These are phyloP conservation scores for Boletus vermiculosoides DNA, from an alignment of 768 basidiomycete genomes.

Conservation along the genomic window DNA sequence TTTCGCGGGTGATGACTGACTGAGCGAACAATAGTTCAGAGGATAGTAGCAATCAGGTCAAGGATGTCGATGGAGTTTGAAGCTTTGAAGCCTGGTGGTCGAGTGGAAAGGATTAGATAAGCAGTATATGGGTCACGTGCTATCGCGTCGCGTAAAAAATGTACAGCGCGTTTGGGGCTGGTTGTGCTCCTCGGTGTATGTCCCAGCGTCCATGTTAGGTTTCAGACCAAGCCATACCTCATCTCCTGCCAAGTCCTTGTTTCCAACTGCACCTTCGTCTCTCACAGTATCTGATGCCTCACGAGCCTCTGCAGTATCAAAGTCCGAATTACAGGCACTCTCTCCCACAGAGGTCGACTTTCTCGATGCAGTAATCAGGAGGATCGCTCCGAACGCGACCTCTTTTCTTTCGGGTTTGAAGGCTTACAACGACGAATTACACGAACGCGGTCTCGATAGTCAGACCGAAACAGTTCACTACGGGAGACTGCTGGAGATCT, in stretches of 20 bases:
- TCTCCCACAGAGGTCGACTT: slow-evolving; percentile 61
- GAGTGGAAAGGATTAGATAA: slow-evolving; percentile 23
- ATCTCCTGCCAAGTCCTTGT: slow-evolving; percentile 39
- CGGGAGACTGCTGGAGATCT: slow-evolving; percentile 77
- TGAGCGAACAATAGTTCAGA: slow-evolving; percentile 3
- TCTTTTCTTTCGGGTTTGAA: slow-evolving; percentile 82
- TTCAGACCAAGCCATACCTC: slow-evolving; percentile 51
- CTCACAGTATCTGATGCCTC: slow-evolving; percentile 36
- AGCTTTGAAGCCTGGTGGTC: slow-evolving; percentile 1
- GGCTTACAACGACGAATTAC: slow-evolving; percentile 77
- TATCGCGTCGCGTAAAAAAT: slow-evolving; percentile 27
- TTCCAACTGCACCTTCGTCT: slow-evolving; percentile 16
- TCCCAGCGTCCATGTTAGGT: slow-evolving; percentile 35
- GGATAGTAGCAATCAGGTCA: slow-evolving; percentile 2
- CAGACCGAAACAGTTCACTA: slow-evolving; percentile 79
- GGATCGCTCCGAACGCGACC: slow-evolving; percentile 65
- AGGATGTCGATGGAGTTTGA: slow-evolving; percentile 3
- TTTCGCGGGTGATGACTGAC: neutral
- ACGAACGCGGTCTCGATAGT: slow-evolving; percentile 71
- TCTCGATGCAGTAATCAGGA: slow-evolving; percentile 70
- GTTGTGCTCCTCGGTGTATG: neutral
- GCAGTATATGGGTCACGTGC: slow-evolving; percentile 21
- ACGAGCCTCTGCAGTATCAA: slow-evolving; percentile 39
- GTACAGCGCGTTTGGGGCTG: slow-evolving; percentile 15
- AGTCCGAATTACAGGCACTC: slow-evolving; percentile 51